These are phyloP conservation scores for Sporothrix inflata DNA, from an alignment of 2,329 filamentous ascomycete genomes.

Conservation along the genomic window DNA sequence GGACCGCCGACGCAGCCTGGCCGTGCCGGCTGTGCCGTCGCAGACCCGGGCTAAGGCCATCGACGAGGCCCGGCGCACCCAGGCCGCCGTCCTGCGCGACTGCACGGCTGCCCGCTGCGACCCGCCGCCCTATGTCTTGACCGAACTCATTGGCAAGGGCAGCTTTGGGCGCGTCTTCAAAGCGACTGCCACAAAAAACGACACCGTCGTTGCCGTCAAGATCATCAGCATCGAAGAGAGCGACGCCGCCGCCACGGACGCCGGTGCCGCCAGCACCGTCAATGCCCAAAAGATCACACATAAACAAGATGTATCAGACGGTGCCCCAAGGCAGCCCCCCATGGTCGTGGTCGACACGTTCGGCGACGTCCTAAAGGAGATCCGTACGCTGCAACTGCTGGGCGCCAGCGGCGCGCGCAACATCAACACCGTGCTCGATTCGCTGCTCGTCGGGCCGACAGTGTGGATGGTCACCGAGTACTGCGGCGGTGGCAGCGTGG, in stretches of 20 bases:
- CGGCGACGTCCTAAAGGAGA: conserved; percentile 68
- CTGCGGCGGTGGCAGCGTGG: conserved; percentile 80
- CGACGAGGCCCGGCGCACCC: conserved; percentile 67
- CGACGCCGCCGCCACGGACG: neutral
- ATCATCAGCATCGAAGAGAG: conserved; percentile 19
- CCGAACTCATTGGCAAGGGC: conserved; percentile 64
- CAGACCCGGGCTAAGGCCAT: conserved; percentile 50
- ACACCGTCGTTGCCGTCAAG: neutral
- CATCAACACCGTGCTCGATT: conserved; percentile 79
- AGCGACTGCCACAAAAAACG: neutral
- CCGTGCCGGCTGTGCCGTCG: conserved; percentile 10
- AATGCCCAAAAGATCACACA: neutral
- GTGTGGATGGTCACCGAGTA: conserved; percentile 89
- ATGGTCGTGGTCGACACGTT: conserved; percentile 64
- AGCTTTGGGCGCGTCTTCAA: neutral
- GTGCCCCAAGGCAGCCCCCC: conserved; percentile 35
- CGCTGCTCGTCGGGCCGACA: conserved; percentile 72
- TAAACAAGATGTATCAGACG: neutral
- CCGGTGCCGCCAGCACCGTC: neutral
- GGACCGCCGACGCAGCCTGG: conserved; percentile 18
- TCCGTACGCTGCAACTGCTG: conserved; percentile 70
- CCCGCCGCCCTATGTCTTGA: conserved; percentile 62
- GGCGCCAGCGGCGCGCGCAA: conserved; percentile 75
- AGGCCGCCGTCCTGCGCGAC: conserved; percentile 59
- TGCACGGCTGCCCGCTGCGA: conserved; percentile 58